These are phyloP conservation scores for Rhynchospora pubera DNA, from an alignment of 176 grass and related monocot genomes.

Conservation along the genomic window DNA sequence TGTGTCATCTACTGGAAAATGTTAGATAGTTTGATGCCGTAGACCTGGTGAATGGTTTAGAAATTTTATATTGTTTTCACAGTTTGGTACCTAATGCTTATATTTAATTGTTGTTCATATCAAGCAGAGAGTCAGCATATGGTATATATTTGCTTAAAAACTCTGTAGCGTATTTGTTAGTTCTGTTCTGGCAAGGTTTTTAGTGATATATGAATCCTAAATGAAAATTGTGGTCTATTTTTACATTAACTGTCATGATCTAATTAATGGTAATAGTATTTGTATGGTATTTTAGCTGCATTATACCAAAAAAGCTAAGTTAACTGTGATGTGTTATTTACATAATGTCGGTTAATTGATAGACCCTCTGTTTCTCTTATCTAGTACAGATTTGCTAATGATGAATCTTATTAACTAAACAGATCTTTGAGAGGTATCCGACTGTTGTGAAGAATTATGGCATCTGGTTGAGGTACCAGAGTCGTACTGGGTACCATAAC, in stretches of 20 bases:
- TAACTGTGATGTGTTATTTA: neutral
- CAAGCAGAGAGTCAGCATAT: neutral
- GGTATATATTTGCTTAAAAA: neutral
- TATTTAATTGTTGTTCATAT: neutral
- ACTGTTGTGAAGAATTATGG: constrained; percentile 94
- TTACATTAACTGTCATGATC: neutral
- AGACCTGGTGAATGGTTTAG: neutral
- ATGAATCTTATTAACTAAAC: neutral
- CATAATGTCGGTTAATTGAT: neutral
- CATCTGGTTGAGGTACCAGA: constrained; percentile 90
- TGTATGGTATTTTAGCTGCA: neutral
- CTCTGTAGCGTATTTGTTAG: neutral
- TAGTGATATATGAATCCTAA: neutral
- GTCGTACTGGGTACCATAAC: constrained; percentile 87
- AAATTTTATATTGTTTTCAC: neutral
- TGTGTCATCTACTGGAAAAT: neutral
- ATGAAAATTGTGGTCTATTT: neutral
- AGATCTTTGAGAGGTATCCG: constrained; percentile 85
- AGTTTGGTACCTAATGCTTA: neutral
- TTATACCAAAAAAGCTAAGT: neutral
- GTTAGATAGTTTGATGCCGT: neutral
- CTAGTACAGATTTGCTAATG: neutral
- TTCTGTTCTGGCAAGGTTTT: neutral
- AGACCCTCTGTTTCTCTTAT: neutral
- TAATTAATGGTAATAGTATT: neutral